Conservation (phyloP, 495 filamentous ascomycete genomes). For the Umbilicaria muhlenbergii region DNA sequence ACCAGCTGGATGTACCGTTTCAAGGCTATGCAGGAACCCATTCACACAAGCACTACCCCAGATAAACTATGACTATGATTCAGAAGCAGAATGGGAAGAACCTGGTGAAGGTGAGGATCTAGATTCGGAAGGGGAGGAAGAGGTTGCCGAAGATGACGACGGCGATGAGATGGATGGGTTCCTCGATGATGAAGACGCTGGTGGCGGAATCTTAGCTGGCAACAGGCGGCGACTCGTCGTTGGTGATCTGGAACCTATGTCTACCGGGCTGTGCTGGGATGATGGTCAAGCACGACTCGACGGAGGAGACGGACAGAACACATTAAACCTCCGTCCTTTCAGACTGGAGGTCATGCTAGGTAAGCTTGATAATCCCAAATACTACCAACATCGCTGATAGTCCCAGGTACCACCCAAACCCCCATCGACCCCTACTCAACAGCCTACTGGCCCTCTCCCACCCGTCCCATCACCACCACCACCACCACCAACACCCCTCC, state of each 20-base stretch:
- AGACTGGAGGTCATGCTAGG: conserved; percentile 59
- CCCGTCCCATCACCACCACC: conserved; percentile 1
- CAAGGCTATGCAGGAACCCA: conserved; percentile 54
- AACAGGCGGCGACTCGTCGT: conserved; percentile 34
- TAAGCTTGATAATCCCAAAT: conserved; percentile 16
- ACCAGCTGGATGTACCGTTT: conserved; percentile 29
- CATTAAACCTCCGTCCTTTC: conserved; percentile 34
- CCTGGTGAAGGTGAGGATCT: conserved; percentile 68
- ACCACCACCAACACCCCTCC: conserved; percentile 14
- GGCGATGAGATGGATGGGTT: conserved; percentile 41
- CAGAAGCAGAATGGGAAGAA: conserved; percentile 88
- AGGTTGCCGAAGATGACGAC: conserved; percentile 36
- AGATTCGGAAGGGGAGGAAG: conserved; percentile 67
- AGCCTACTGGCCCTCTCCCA: conserved; percentile 51
- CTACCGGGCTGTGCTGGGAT: conserved; percentile 72
- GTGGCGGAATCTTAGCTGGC: conserved; percentile 9
- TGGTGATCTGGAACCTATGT: conserved; percentile 59
- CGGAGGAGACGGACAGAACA: conserved; percentile 23
- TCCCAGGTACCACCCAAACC: conserved; percentile 23
- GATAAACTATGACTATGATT: conserved; percentile 89
- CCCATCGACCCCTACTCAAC: conserved; percentile 79
- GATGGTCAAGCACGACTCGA: conserved; percentile 28
- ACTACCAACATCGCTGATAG: conserved; percentile 3
- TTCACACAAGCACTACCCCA: conserved; percentile 44
- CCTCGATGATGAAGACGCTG: conserved; percentile 33